Conservation (phyloP, 176 grass and related monocot genomes). For the Hordeum marinum region DNA sequence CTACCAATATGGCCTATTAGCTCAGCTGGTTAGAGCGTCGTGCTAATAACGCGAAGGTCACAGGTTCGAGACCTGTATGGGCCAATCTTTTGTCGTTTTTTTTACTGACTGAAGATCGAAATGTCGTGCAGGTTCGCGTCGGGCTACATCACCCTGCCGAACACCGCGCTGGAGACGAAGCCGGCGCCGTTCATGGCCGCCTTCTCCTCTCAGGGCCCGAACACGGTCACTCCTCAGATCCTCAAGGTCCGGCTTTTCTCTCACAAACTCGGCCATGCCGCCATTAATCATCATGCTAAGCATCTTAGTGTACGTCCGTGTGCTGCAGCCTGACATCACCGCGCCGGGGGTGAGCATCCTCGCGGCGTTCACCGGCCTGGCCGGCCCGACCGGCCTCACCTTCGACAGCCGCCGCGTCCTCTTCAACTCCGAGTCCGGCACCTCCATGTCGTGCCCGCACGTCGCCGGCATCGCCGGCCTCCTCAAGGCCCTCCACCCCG, state of each 20-base stretch:
- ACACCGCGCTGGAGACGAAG: conserved; percentile 56
- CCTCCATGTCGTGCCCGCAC: conserved; percentile 96
- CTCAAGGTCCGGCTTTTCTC: conserved; percentile 51
- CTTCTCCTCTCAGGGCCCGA: conserved; percentile 84
- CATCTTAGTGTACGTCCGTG: not conserved
- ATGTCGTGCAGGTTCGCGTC: conserved; percentile 26
- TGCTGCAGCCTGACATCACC: conserved; percentile 80
- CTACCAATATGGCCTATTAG: conserved; percentile 28
- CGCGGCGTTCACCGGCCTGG: conserved; percentile 52
- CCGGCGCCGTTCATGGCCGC: conserved; percentile 89
- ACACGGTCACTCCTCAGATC: conserved; percentile 72
- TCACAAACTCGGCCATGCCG: not conserved
- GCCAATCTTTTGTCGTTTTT: conserved; percentile 3
- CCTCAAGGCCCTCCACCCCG: conserved; percentile 62
- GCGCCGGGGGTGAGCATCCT: conserved; percentile 90
- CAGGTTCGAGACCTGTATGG: conserved; percentile 91
- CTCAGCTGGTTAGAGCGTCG: conserved; percentile 95
- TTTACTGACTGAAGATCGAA: not conserved
- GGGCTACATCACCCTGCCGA: conserved; percentile 50
- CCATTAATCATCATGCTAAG: too few relatives aligned
- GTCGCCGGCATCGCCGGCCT: conserved; percentile 73
- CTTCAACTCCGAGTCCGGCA: conserved; percentile 92
- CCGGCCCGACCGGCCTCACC: conserved; percentile 52
- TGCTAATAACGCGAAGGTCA: conserved; percentile 99
- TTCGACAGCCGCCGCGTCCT: conserved; percentile 73